Percentiles rank a stretch among this genome's conserved stretches.
These are phyloP conservation scores for Dothiorella sarmentorum DNA, from an alignment of 2,329 filamentous ascomycete genomes.

Conservation along the genomic window DNA sequence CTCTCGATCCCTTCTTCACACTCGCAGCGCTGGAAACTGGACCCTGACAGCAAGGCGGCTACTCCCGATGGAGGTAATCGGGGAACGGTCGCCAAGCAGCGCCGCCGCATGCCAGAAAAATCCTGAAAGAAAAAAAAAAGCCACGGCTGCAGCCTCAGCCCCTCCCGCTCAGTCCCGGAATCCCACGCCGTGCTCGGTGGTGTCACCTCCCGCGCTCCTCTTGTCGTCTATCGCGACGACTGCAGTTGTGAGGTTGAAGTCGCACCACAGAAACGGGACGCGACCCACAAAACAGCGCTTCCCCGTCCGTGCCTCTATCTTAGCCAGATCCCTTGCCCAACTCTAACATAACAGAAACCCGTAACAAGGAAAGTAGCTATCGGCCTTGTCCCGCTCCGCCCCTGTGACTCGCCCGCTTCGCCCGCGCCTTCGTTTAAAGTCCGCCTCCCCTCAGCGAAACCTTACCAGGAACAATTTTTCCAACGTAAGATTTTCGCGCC, in stretches of 20 bases:
- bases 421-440: neutral
- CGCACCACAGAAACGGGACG: neutral
- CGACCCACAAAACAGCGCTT: conserved; percentile 10
- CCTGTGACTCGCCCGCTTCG: neutral
- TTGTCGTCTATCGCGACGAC: neutral
- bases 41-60: neutral
- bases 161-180: neutral
- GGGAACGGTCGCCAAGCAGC: neutral
- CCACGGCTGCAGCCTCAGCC: neutral
- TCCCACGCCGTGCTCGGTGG: too few species aligned
- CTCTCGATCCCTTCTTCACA: neutral
- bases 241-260: neutral
- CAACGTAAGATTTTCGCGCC: neutral
- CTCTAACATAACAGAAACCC: conserved; percentile 14
- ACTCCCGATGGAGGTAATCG: neutral
- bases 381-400: conserved; percentile 2
- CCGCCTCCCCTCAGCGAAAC: neutral
- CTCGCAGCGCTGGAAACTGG: neutral
- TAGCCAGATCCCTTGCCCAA: conserved; percentile 6
- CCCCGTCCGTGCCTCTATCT: conserved; percentile 10
- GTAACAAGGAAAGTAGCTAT: conserved; percentile 7
- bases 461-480: neutral
- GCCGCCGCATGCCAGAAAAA: neutral
- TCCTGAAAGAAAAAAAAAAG: conserved; percentile 2
- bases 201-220: neutral